Evolutionary conservation across 768 basidiomycete genomes (phyloP).

Genomic region (Pleurotus platypus): DNA sequence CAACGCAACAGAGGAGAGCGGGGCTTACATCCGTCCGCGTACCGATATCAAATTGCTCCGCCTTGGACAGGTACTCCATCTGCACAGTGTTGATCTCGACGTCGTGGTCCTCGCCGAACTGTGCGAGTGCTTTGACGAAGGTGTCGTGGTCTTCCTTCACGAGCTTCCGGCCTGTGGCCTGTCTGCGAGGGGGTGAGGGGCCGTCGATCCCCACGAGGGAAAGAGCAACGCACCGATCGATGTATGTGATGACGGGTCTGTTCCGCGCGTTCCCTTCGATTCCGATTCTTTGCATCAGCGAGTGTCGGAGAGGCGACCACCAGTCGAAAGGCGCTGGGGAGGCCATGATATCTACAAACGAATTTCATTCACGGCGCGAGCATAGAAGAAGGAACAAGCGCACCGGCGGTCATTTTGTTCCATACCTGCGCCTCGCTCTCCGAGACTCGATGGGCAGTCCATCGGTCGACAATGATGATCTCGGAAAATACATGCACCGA

Average conservation of each 20-base stretch:
- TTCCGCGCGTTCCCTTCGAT: not conserved
- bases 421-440: constrained; percentile 4
- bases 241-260: constrained; percentile 1
- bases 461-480: constrained; percentile 3
- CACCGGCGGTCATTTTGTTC: constrained; percentile 8
- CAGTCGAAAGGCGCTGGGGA: constrained; percentile 4
- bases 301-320: constrained; percentile 1
- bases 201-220: not conserved
- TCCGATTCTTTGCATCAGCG: constrained; percentile 2
- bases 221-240: constrained; percentile 4
- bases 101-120: not conserved
- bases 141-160: not conserved
- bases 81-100: not conserved
- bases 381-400: not conserved
- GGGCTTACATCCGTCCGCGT: constrained; percentile 2
- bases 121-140: not conserved
- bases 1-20: not conserved
- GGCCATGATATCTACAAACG: not conserved
- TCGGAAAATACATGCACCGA: not conserved
- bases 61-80: constrained; percentile 4
- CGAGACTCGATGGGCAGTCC: not conserved
- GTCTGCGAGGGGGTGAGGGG: not conserved
- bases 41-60: constrained; percentile 4
- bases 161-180: not conserved
- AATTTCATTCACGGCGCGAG: not conserved